These are phyloP conservation scores for Lecanicillium sp. DNA, from an alignment of 2,329 filamentous ascomycete genomes.

Conservation along the genomic window DNA sequence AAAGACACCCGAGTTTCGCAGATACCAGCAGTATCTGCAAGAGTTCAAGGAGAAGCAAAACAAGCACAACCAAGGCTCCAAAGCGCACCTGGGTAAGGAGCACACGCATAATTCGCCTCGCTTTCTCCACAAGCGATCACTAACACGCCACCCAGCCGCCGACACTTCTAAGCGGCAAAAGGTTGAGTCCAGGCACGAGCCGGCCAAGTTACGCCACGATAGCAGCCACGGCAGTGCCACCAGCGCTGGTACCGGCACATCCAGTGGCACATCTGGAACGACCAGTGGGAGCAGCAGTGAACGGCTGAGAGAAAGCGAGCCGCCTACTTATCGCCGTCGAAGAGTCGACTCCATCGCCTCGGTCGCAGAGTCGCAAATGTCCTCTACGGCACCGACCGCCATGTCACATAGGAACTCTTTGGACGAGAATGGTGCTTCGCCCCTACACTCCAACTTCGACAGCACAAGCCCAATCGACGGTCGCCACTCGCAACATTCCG, in stretches of 20 bases:
- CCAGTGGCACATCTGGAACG: conserved; percentile 30
- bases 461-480: conserved; percentile 22
- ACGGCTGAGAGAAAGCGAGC: conserved; percentile 42
- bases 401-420: conserved; percentile 30
- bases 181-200: conserved; percentile 34
- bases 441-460: conserved; percentile 33
- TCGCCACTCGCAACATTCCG: conserved; percentile 22
- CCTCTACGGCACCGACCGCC: conserved; percentile 31
- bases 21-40: conserved; percentile 65
- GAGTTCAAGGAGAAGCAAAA: conserved; percentile 73
- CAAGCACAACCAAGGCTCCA: conserved; percentile 47
- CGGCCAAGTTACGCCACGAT: conserved; percentile 29
- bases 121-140: background rate
- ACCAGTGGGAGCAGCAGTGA: conserved; percentile 42
- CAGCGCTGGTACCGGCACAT: conserved; percentile 34
- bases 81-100: conserved; percentile 2
- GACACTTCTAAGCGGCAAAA: conserved; percentile 41
- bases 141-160: conserved; percentile 32
- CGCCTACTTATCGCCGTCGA: conserved; percentile 40
- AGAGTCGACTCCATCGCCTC: conserved; percentile 44
- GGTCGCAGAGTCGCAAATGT: conserved; percentile 38
- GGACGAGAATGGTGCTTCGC: conserved; percentile 41
- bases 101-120: background rate
- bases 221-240: conserved; percentile 36
- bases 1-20: conserved; percentile 62